phyloP scores from a whole-genome alignment of 148 eudicot species.

The Bassia scoparia region DNA sequence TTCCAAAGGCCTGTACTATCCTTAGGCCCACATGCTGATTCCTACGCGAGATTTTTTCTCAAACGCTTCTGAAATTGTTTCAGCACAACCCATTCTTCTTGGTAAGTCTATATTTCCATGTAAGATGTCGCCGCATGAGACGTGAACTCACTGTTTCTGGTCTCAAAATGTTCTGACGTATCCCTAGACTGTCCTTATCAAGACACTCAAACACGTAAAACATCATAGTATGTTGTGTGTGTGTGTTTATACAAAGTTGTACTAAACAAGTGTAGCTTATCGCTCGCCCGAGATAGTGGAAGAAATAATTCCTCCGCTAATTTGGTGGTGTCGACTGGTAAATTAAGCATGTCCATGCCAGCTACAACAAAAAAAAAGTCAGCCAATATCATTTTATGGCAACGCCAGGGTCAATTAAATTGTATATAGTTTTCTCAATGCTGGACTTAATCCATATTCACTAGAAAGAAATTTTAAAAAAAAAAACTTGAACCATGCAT shows the following conservation, averaged over 20 bases:
- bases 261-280: slow-evolving; percentile 22
- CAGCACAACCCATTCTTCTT: slow-evolving; percentile 99
- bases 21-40: slow-evolving; percentile 93
- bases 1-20: slow-evolving; percentile 69
- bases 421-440: not conserved
- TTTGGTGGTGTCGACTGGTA: slow-evolving; percentile 94
- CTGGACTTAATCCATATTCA: not conserved
- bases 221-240: too few relatives aligned
- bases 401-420: not conserved
- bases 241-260: not conserved
- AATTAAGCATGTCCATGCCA: slow-evolving; percentile 98
- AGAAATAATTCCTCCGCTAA: slow-evolving; percentile 97
- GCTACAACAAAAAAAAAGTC: slow-evolving; percentile 39
- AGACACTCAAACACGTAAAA: not conserved
- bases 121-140: slow-evolving; percentile 97
- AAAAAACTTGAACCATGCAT: not conserved
- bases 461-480: not conserved
- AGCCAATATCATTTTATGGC: not conserved
- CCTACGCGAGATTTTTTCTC: slow-evolving; percentile 92
- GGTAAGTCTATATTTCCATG: slow-evolving; percentile 97
- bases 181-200: slow-evolving; percentile 83
- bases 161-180: slow-evolving; percentile 97
- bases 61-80: slow-evolving; percentile 96
- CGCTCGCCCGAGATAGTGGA: slow-evolving; percentile 74
- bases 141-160: slow-evolving; percentile 97